Evolutionary conservation across 164 flowering plant genomes (phyloP).

Genomic region (Euptelea pleiosperma): DNA sequence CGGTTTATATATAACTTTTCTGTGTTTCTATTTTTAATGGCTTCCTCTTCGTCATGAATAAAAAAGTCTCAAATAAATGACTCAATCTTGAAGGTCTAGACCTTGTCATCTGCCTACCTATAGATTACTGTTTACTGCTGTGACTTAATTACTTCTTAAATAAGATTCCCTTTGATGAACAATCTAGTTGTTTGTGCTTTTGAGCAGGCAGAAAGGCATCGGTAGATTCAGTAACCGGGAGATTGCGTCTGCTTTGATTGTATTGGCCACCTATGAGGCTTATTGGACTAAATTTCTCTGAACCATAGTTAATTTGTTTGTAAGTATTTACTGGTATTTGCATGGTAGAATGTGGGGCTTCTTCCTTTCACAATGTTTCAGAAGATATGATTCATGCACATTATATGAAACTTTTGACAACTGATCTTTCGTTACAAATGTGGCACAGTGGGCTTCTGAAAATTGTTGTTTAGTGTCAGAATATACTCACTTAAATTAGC

Average conservation of each 20-base stretch:
- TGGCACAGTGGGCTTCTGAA: no score
- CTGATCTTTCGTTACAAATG: no score
- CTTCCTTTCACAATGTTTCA: not conserved
- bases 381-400: not conserved
- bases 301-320: not conserved
- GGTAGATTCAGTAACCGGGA: slow-evolving; percentile 71
- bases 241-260: slow-evolving; percentile 50
- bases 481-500: no score
- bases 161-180: not conserved
- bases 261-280: not conserved
- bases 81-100: not conserved
- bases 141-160: not conserved
- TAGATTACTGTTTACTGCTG: not conserved
- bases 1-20: no score
- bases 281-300: not conserved
- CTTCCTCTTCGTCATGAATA: no score
- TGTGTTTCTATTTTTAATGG: no score
- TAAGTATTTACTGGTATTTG: not conserved
- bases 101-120: not conserved
- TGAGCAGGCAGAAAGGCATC: slow-evolving; percentile 51
- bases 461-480: no score
- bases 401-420: not conserved
- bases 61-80: not conserved
- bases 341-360: not conserved
- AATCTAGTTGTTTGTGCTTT: not conserved